Evolutionary conservation across 1,284 basidiomycete genomes (phyloP), one percentile per base, ranked within the genome.

Genomic region (Cryptococcus hybrid): DNA sequence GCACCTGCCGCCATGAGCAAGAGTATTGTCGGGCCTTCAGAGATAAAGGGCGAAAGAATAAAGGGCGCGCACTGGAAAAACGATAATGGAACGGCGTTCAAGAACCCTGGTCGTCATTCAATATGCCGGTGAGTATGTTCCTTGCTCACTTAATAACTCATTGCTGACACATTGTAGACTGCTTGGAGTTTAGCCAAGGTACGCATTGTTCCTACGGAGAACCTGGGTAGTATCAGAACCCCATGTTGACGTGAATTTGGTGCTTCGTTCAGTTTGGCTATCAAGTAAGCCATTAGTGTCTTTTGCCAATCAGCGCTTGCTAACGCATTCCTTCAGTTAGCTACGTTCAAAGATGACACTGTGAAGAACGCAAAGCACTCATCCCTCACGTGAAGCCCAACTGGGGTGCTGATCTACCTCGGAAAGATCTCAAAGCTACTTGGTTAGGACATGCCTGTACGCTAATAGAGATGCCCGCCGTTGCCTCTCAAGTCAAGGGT

Each of bases 391-490:
- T 66, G 36, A 68, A 55, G 42, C 71, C 73, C 7, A 65, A 66
- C 3, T 70, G 70, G 48, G 68, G 65, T 5, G 47, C 48, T 1
- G 49, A 58, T 43, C 53, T 64, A 1, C 57, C 62, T 1, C 47
- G 57, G 2, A 52, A 57, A 9, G 52, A 63, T 54, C 79, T 88
- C 57, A 88, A 87, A 67, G 81, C 84, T 7, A 89, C 87, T 0
- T 89, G 86, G 86, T 78, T 88, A 2, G 86, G 80, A 0, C 88
- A 89, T 70, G 88, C 88, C 0, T 86, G 84, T 61, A 88, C 86
- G 71, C 75, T 89, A 2, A 79, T 89, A 44, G 86, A 89, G 73
- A 77, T 88, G 40, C 87, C n/a, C n/a, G n/a, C 81, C 18, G n/a
- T n/a, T n/a, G 30, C 38, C 18, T 46, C 43, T 35, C 39, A 45